Conservation (phyloP, 2,329 filamentous ascomycete genomes). For the Fusarium sp. region DNA sequence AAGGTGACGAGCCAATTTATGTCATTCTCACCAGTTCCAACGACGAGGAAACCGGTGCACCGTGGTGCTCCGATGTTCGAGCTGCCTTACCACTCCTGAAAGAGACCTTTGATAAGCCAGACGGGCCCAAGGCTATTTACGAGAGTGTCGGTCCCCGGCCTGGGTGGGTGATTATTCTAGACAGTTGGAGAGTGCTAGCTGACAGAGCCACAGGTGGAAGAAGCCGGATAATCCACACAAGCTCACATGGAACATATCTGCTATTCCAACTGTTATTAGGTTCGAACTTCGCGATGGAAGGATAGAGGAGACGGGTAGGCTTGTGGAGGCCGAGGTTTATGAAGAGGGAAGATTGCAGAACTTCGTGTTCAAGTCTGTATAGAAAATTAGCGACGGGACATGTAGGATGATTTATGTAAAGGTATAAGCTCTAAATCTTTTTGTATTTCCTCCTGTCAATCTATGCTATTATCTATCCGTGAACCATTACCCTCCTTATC, state of each 20-base stretch:
- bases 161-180: not conserved
- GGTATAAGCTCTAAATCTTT: rapidly evolving
- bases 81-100: not conserved
- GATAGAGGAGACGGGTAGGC: not conserved
- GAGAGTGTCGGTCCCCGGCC: not conserved
- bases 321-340: not conserved
- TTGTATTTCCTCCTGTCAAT: too few species aligned
- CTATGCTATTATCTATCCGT: not conserved
- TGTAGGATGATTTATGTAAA: too few species aligned
- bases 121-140: not conserved
- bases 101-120: not conserved
- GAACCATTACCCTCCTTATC: rapidly evolving
- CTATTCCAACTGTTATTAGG: not conserved
- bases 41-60: not conserved
- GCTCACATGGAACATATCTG: not conserved
- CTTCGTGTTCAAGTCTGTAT: not conserved
- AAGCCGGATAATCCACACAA: not conserved
- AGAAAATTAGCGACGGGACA: too few species aligned
- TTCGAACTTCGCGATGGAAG: not conserved
- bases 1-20: not conserved
- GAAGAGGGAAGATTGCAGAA: not conserved
- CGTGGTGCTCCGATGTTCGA: not conserved
- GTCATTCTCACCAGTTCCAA: not conserved
- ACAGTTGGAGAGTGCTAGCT: not conserved
- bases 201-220: not conserved